Base-by-base conservation (phyloP, 164 flowering plant genomes). In the Santalum album region DNA sequence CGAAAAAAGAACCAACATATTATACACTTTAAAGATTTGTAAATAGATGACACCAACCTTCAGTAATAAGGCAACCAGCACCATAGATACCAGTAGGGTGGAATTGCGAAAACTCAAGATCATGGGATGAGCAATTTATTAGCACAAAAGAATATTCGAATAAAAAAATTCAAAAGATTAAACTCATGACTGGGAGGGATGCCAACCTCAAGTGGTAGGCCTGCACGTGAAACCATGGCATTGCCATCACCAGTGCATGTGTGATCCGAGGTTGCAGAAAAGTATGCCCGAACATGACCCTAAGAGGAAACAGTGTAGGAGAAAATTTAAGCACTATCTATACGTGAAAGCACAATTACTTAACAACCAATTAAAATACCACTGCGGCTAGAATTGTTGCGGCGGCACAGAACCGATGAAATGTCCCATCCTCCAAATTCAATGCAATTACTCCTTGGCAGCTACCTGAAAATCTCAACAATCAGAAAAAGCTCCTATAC, bases 181-280 rank as follows among this genome's bases (percentile, higher is more conserved):
- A 56, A n/a, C n/a, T n/a, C n/a, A n/a, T n/a, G n/a, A n/a, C n/a
- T n/a, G 29, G 52, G 51, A 12, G 48, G n/a, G 18, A 58, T 45
- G 58, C 53, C 49, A 53, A 94, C 99, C 96, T 94, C 68, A 42
- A 90, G 89, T 0, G 97, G 94, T 51, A 90, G 69, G 12, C 96
- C 97, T 48, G 99, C 95, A 59, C 97, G 96, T 39, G 99, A 86
- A 65, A 84, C 99, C 99, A 94, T 90, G 20, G 94, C 97, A 81
- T 90, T 87, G 53, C 99, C 97, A 80, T 94, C 97, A 43, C 99
- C 99, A 47, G 99, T 94, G 66, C 99, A 94, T 34, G 97, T 94
- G 71, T 94, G 97, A 60, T 97, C 99, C 47, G 99, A 94, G 57
- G 99, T 94, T 65, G 99, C 97, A 66, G 99, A 94, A 55, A 94